phyloP scores from a whole-genome alignment of 108 stramenopile genomes.

The Fragilaria crotonensis region DNA sequence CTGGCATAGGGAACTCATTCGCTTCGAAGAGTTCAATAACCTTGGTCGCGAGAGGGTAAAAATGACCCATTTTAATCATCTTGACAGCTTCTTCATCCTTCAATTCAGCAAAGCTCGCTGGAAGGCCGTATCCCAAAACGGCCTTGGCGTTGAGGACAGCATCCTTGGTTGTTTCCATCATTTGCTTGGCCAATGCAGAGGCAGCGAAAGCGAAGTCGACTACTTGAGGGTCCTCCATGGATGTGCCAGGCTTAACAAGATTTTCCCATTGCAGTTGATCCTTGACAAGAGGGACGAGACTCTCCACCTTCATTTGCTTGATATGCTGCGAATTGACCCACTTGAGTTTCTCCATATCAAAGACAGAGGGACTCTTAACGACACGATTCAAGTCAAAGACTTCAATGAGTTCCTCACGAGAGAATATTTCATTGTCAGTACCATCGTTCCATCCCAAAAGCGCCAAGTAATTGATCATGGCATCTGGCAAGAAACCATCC shows the following conservation, averaged over 20 bases:
- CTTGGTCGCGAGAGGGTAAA: constrained; percentile 50
- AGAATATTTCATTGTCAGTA: constrained; percentile 95
- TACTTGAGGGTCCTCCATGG: constrained; percentile 17
- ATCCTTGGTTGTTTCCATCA: constrained; percentile 89
- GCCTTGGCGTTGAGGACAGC: constrained; percentile 73
- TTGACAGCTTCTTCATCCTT: constrained; percentile 57
- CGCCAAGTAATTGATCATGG: constrained; percentile 95
- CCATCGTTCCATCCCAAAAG: constrained; percentile 97
- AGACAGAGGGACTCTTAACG: constrained; percentile 91
- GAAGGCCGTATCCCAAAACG: constrained; percentile 77
- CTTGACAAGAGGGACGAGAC: constrained; percentile 56
- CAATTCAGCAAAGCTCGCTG: constrained; percentile 50
- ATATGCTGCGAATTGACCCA: constrained; percentile 95
- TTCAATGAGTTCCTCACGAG: constrained; percentile 91
- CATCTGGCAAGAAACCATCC: constrained; percentile 91
- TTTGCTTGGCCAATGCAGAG: constrained; percentile 78
- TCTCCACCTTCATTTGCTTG: constrained; percentile 62
- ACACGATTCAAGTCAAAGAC: constrained; percentile 88
- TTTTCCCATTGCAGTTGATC: constrained; percentile 57
- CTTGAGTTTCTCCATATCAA: constrained; percentile 93
- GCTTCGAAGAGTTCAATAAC: constrained; percentile 45
- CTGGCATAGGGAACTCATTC: constrained; percentile 56
- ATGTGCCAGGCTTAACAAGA: constrained; percentile 45
- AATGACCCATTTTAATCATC: constrained; percentile 78
- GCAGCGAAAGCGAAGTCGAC: constrained; percentile 62